Conservation (phyloP, 768 basidiomycete species). For the Russula sp. region DNA sequence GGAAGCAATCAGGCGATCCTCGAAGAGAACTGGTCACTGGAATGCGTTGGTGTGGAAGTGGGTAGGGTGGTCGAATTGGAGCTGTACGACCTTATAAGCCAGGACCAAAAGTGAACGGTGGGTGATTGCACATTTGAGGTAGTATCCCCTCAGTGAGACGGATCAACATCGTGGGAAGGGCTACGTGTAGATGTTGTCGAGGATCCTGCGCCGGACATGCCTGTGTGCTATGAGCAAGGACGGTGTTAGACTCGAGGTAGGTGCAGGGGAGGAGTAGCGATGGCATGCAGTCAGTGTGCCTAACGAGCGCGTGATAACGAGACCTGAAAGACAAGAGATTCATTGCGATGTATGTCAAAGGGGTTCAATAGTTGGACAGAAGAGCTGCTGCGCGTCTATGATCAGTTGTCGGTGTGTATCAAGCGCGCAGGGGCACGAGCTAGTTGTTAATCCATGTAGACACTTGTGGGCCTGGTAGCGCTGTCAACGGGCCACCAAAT, state of each 20-base stretch:
- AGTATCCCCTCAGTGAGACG: not conserved
- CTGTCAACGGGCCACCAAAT: not conserved
- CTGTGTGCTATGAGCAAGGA: not conserved
- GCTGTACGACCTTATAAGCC: not conserved
- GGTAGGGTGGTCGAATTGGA: not conserved
- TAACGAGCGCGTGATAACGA: not conserved
- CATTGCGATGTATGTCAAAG: not conserved
- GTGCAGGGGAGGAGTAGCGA: not conserved
- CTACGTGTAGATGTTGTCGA: not conserved
- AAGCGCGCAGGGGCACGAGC: not conserved
- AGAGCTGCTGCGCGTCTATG: not conserved
- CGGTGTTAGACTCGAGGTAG: not conserved
- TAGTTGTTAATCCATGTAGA: slow-evolving; percentile 1
- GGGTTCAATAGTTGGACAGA: not conserved
- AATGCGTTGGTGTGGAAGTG: not conserved
- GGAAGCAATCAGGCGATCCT: too few relatives aligned
- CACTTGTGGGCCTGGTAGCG: not conserved
- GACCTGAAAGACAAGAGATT: not conserved
- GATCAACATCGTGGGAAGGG: not conserved
- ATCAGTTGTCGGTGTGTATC: not conserved
- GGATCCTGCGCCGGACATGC: not conserved
- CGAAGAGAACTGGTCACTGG: not conserved
- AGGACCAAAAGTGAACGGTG: not conserved
- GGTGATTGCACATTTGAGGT: not conserved
- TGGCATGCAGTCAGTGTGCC: not conserved